Evolutionary conservation across 768 basidiomycete species (phyloP).

Genomic region (Amanita jacksonii): DNA sequence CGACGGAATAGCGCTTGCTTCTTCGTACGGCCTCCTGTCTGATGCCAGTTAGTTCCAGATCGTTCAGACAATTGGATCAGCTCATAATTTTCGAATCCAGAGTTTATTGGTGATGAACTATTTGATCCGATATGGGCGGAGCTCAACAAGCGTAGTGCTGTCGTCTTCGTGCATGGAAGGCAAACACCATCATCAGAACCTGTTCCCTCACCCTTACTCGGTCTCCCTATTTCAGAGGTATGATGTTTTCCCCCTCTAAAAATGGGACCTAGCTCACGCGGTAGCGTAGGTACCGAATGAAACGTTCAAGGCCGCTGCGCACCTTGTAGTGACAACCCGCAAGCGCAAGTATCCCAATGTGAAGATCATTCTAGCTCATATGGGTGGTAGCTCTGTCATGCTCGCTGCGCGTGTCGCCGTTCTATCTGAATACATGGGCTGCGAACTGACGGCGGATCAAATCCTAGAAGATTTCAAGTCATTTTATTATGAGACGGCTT

Average conservation of each 20-base stretch:
- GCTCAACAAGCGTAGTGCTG: constrained; percentile 44
- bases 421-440: constrained; percentile 63
- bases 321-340: constrained; percentile 61
- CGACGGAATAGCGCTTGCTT: constrained; percentile 56
- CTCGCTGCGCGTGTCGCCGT: constrained; percentile 63
- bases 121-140: constrained; percentile 68
- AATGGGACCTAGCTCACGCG: neutral
- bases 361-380: constrained; percentile 62
- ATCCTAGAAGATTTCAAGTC: constrained; percentile 59
- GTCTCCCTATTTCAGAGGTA: constrained; percentile 63
- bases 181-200: constrained; percentile 58
- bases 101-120: constrained; percentile 52
- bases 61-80: no score
- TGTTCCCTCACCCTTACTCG: constrained; percentile 52
- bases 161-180: constrained; percentile 67
- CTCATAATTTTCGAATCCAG: no score
- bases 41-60: constrained; percentile 36
- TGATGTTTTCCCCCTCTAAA: neutral
- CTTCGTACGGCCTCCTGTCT: constrained; percentile 51
- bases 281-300: constrained; percentile 72
- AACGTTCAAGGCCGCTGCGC: constrained; percentile 74
- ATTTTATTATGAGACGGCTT: constrained; percentile 70
- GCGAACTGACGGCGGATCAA: constrained; percentile 48
- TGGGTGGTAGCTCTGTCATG: constrained; percentile 58
- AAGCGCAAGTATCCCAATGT: constrained; percentile 52